These are phyloP conservation scores for Closterium sp. DNA, from an alignment of 139 green algal genomes.

Conservation along the genomic window DNA sequence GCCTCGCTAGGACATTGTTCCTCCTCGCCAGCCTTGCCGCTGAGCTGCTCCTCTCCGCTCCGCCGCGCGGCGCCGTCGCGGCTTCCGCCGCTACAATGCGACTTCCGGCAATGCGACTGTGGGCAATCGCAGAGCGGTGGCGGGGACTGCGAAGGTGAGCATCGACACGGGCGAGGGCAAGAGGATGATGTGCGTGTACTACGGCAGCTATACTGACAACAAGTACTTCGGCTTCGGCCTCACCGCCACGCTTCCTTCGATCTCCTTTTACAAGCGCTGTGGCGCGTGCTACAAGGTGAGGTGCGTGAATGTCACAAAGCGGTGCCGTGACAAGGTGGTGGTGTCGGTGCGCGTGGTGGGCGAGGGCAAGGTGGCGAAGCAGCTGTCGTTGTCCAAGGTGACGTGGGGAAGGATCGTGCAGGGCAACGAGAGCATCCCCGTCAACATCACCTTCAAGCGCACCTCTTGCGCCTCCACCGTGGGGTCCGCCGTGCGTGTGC, in stretches of 20 bases:
- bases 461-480: not conserved
- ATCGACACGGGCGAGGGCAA: not conserved
- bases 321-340: not conserved
- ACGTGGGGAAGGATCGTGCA: not conserved
- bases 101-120: not conserved
- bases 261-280: not conserved
- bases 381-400: not conserved
- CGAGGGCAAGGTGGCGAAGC: not conserved
- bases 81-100: not conserved
- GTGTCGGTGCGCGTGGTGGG: not conserved
- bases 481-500: not conserved
- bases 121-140: not conserved
- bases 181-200: not conserved
- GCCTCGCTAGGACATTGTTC: not conserved
- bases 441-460: not conserved
- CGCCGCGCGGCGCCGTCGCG: no score
- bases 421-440: not conserved
- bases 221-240: not conserved
- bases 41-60: not conserved
- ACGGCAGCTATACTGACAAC: not conserved
- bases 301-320: not conserved
- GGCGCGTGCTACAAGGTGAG: not conserved
- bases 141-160: not conserved
- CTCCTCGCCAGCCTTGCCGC: not conserved
- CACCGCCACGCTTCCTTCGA: not conserved